Evolutionary conservation across 441 rosid species (phyloP), one percentile per base, ranked within the genome.

Genomic region (Euphorbia corollata): DNA sequence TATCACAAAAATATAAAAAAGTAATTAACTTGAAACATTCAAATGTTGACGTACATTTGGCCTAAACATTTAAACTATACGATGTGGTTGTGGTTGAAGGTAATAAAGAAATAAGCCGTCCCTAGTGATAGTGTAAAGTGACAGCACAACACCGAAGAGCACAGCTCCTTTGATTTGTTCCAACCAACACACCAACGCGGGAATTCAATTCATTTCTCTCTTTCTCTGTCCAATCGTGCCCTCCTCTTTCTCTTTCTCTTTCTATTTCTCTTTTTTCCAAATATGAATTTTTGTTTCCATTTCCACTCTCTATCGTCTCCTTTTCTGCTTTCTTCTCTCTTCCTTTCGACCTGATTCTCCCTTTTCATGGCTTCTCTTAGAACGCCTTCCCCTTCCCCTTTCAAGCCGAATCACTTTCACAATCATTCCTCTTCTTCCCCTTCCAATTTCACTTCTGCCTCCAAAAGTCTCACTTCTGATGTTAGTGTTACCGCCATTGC

Each of bases 181-280:
- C 4, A 4, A 27, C 2, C 32, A 27, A 27, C 4, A 11, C 54
- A 4, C 63, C 43, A 65, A 61, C 74, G 74, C 74, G 74, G 74
- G 69, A 71, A 71, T 47, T 51, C 74, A 23, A 27, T 27, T 27
- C 4, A 27, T 27, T 27, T 27, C 32, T 71, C 32, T 71, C 6
- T 2, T 30, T 61, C 36, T 36, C 68, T 18, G 58, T 12, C 24
- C 6, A 63, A 34, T 73, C 85, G 80, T 78, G 90, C 82, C 69
- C 74, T 69, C 85, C 58, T 60, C 30, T 70, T 59, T 56, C 23
- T 59, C n/a, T n/a, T n/a, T n/a, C n/a, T n/a, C n/a, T n/a, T n/a
- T n/a, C n/a, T 54, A 2, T 6, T 38, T 8, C 9, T 8, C 56
- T 41, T 64, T 43, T 50, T 41, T 59, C 43, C 15, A 5, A 53